These are phyloP conservation scores for Saccharomyces hybrid DNA, from an alignment of 1,139 yeast genomes.

Conservation along the genomic window DNA sequence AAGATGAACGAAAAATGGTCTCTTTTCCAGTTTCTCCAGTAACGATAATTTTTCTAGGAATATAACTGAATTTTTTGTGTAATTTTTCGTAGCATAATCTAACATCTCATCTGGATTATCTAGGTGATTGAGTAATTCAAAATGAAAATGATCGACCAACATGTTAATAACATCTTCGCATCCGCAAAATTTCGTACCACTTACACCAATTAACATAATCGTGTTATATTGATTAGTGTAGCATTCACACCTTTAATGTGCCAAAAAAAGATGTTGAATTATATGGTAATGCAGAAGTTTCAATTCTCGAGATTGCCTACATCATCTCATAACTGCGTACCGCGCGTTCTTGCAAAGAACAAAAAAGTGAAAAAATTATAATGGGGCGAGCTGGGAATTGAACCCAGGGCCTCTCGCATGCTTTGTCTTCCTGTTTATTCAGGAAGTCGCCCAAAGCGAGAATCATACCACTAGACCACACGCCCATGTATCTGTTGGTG, in stretches of 20 bases:
- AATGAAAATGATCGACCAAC: slow-evolving; percentile 16
- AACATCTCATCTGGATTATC: slow-evolving; percentile 42
- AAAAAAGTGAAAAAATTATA: not conserved
- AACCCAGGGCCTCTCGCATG: slow-evolving; percentile 10
- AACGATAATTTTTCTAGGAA: slow-evolving; percentile 40
- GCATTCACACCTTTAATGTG: not conserved
- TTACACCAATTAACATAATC: slow-evolving; percentile 25
- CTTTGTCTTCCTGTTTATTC: not conserved
- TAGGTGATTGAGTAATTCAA: slow-evolving; percentile 21
- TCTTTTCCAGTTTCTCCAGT: slow-evolving; percentile 47
- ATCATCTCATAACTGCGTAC: not conserved
- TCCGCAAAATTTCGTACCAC: slow-evolving; percentile 26
- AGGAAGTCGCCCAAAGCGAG: slow-evolving; percentile 6
- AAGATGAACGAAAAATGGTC: slow-evolving; percentile 83
- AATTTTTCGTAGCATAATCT: slow-evolving; percentile 59
- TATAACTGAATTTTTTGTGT: slow-evolving; percentile 61
- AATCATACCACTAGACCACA: slow-evolving; percentile 9
- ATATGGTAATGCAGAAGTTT: not conserved
- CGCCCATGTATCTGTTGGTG: slow-evolving; percentile 1
- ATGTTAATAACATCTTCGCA: slow-evolving; percentile 16
- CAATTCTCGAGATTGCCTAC: not conserved
- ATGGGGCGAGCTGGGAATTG: slow-evolving; percentile 9
- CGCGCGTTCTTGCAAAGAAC: not conserved
- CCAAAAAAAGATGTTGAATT: not conserved
- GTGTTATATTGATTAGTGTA: not conserved